Conservation (phyloP, 1,284 basidiomycete genomes). For the Trametes versicolor region DNA sequence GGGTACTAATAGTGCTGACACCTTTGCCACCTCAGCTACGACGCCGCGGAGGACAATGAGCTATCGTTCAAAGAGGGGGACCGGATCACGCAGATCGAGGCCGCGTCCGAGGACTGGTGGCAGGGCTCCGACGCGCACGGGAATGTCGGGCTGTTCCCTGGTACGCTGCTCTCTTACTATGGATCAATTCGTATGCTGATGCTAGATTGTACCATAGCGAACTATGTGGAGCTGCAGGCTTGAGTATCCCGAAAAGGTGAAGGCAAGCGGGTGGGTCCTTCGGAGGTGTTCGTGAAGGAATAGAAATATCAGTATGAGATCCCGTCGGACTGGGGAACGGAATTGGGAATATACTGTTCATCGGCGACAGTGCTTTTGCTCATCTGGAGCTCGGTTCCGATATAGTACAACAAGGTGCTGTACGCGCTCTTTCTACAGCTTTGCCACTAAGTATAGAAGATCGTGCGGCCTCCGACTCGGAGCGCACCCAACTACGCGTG, state of each 20-base stretch:
- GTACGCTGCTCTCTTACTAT: constrained; percentile 50
- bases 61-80: constrained; percentile 87
- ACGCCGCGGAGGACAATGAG: constrained; percentile 91
- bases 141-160: constrained; percentile 84
- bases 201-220: background rate
- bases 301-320: no score
- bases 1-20: background rate
- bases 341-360: no score
- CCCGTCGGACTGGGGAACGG: background rate
- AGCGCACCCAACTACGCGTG: no score
- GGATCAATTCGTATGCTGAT: background rate
- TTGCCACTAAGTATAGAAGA: no score
- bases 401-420: no score
- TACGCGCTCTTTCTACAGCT: background rate
- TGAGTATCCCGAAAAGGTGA: background rate
- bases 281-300: no score
- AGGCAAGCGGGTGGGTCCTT: no score
- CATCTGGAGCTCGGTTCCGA: no score
- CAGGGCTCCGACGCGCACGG: constrained; percentile 74
- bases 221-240: constrained; percentile 15
- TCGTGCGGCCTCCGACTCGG: no score
- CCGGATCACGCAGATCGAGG: constrained; percentile 76
- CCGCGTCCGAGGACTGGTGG: constrained; percentile 91
- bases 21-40: constrained; percentile 64
- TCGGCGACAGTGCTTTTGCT: no score